Base-by-base conservation (phyloP, 257 asterid species). In the Nicotiana knightiana region DNA sequence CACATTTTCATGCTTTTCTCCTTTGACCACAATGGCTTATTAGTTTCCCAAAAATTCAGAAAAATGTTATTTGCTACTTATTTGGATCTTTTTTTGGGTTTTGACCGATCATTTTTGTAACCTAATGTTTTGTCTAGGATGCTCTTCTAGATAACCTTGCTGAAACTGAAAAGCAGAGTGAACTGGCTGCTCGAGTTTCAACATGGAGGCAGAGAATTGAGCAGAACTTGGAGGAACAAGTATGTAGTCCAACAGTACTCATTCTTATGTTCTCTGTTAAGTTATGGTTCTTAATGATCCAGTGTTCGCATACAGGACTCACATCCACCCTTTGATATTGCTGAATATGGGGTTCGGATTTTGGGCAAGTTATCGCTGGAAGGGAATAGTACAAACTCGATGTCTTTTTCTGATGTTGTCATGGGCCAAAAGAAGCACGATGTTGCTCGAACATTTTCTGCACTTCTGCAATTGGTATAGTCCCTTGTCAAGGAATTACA, bases 131-230 rank as follows among this genome's bases (percentile, higher is more conserved):
- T 24, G 35, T 86, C 86, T 84, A 95, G 98, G 99, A 95, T 89
- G 77, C 97, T 75, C 94, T 95, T 83, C 94, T 91, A 54, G 97
- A 92, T 64, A 87, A 87, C 64, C 92, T 95, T 79, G 91, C 94
- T 43, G 99, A 92, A 88, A 91, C 90, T 7, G 93, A 90, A 89
- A 92, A 87, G 86, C 97, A 93, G 88, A 89, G 91, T 1, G 98
- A 91, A 89, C 21, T 95, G 89, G 97, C 99, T 33, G 54, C 94
- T 67, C 90, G 95, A 54, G 97, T 95, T 85, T 93, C 98, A 35
- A 86, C 89, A 1, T 95, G 98, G 99, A 95, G 93, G 83, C 97
- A 91, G 86, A 89, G 98, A 87, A 93, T 95, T 57, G 99, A 93
- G 86, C 90, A 87, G 89, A 86, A 89, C 77, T 81, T 92, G 88